Evolutionary conservation across 1,139 yeast genomes (phyloP).

Genomic region (Candida mesenterica): DNA sequence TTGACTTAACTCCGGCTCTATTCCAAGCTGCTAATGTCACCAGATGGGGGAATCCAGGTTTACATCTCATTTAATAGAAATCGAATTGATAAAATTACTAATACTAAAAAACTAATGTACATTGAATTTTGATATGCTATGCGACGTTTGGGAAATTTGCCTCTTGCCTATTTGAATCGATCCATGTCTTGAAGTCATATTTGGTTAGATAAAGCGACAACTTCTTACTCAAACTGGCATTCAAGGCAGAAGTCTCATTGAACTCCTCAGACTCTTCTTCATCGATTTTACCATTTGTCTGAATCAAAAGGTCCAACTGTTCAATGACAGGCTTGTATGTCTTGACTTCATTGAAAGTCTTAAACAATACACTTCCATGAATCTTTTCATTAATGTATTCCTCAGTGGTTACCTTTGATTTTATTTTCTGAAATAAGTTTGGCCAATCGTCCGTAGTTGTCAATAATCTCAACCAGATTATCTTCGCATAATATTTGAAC

Average conservation of each 20-base stretch:
- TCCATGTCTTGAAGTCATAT: conserved; percentile 27
- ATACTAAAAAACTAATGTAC: no score
- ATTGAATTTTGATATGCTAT: no score
- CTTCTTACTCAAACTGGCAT: conserved; percentile 19
- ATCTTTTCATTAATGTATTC: conserved; percentile 39
- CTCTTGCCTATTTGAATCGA: conserved; percentile 23
- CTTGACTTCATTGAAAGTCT: conserved; percentile 31
- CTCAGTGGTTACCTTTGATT: conserved; percentile 34
- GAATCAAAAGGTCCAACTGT: conserved; percentile 14
- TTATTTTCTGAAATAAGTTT: conserved; percentile 36
- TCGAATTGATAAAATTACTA: no score
- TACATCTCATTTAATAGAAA: no score
- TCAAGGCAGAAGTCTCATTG: conserved; percentile 23
- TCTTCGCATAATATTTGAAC: conserved; percentile 22
- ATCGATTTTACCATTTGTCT: conserved; percentile 7
- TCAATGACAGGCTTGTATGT: conserved; percentile 10
- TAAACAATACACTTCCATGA: conserved; percentile 46
- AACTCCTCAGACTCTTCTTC: conserved; percentile 6
- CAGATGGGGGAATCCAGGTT: no score
- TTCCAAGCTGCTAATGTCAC: no score
- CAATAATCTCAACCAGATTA: conserved; percentile 65
- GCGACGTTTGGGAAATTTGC: conserved; percentile 3
- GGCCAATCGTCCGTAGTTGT: conserved; percentile 59
- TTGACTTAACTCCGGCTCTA: no score
- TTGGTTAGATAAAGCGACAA: conserved; percentile 18